Evolutionary conservation across 169 alveolate genomes (phyloP).

Genomic region (Perkinsus marinus): DNA sequence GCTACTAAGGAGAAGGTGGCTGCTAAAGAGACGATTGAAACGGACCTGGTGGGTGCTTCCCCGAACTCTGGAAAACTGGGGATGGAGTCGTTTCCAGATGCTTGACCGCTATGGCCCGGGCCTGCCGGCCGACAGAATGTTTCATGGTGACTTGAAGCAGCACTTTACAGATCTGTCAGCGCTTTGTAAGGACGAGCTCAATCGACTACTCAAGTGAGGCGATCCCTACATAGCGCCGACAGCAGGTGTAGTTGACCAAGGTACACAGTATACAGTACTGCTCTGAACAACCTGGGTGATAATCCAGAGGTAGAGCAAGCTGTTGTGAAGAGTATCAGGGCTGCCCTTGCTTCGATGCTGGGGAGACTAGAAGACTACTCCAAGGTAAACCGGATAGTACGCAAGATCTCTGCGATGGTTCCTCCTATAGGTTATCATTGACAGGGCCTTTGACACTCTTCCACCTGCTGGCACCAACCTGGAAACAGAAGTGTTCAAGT

Average conservation of each 20-base stretch:
- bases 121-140: neutral
- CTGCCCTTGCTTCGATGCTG: neutral
- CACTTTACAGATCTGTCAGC: neutral
- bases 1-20: neutral
- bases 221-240: neutral
- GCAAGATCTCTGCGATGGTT: neutral
- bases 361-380: neutral
- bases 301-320: neutral
- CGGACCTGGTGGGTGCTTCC: neutral
- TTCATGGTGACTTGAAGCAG: neutral
- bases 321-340: neutral
- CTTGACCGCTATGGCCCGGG: neutral
- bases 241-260: neutral
- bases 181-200: neutral
- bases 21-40: neutral
- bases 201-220: neutral
- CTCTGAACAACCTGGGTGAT: neutral
- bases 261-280: neutral
- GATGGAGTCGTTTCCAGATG: neutral
- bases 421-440: neutral
- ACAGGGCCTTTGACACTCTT: neutral
- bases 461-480: neutral
- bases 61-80: too few relatives aligned
- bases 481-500: neutral
- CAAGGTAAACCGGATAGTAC: neutral